Base-by-base conservation (phyloP, 2,329 filamentous ascomycete genomes). In the Coniochaeta sp. region DNA sequence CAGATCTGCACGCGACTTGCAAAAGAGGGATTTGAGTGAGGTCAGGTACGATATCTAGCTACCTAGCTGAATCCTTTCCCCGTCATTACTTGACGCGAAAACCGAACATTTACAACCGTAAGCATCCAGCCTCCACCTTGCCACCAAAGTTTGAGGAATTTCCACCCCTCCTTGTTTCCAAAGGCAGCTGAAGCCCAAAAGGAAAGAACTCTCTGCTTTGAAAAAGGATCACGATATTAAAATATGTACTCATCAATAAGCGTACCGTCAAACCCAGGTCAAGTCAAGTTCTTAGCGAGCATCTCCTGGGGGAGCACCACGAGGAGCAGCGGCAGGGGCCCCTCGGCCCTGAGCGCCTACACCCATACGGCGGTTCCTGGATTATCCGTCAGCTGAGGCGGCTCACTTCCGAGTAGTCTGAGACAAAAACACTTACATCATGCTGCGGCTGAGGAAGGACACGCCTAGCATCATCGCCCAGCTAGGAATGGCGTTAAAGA, bases 401-500 rank as follows among this genome's bases (percentile, higher is more conserved):
- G 11, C 38, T 17, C 3, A n/a, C 17, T n/a, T n/a, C n/a, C 17
- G 17, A n/a, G 38, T 19, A 11, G 11, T 9, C 9, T 40, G 3
- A 9, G 9, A 14, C 3, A 12, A 12, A n/a, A 40, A 9, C 16
- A 80, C 88, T 82, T 77, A 91, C 90, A 93, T 91, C 74, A 93
- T 82, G 61, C 79, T 83, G 70, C 89, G 82, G 80, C 86, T 91
- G 64, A 89, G 69, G 71, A 93, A 86, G 59, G 87, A 90, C 67
- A 93, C 80, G 57, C 84, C 71, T 66, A 93, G 80, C 90, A 93
- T 93, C 70, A 91, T 86, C 60, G 85, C 75, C 90, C 90, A 93
- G 78, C 87, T 86, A 61, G 89, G 83, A 61, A 91, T 74, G 57
- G 88, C 75, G 67, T 81, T 80, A 68, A 89, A 85, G 65, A 79